A percentile compares a stretch with the other conserved stretches of the same genome.
phyloP scores from a whole-genome alignment of 768 basidiomycete species.

The Suillus ampliporus region DNA sequence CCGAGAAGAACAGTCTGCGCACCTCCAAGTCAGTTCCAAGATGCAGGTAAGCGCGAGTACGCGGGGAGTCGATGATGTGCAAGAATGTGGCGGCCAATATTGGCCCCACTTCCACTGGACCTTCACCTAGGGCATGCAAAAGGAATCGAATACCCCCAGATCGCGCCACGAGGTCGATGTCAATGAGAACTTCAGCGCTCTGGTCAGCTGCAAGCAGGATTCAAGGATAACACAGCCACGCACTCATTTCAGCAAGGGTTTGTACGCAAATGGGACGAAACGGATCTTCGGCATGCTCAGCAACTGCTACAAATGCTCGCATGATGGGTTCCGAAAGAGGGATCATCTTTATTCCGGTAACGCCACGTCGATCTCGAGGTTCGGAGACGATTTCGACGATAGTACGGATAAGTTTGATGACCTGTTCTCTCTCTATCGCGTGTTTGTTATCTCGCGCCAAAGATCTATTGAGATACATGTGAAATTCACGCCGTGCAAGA shows the following conservation, averaged over 20 bases:
- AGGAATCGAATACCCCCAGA: conserved; percentile 88
- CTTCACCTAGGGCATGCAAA: conserved; percentile 88
- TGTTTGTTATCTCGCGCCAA: conserved; percentile 85
- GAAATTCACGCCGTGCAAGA: conserved; percentile 2
- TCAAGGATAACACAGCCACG: conserved; percentile 32
- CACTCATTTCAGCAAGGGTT: conserved; percentile 90
- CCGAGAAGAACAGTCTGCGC: conserved; percentile 19
- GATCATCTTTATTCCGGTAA: conserved; percentile 49
- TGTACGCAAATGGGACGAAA: conserved; percentile 83
- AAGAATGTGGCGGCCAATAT: conserved; percentile 82
- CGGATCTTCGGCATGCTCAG: conserved; percentile 91
- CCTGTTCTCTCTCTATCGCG: conserved; percentile 89
- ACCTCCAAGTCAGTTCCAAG: conserved; percentile 93
- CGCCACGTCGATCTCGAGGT: conserved; percentile 48
- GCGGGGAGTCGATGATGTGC: conserved; percentile 84
- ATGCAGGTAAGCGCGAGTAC: conserved; percentile 75
- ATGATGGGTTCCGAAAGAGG: conserved; percentile 79
- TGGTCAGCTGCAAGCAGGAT: conserved; percentile 17
- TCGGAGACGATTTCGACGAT: conserved; percentile 80
- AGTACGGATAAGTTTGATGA: conserved; percentile 84
- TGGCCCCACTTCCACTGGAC: conserved; percentile 80
- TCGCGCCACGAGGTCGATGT: conserved; percentile 79
- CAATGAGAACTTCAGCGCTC: conserved; percentile 72
- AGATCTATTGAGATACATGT: conserved; percentile 54
- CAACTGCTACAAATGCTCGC: conserved; percentile 90